Evolutionary conservation across 176 grass and related monocot species (phyloP).

Genomic region (Eleusine indica): DNA sequence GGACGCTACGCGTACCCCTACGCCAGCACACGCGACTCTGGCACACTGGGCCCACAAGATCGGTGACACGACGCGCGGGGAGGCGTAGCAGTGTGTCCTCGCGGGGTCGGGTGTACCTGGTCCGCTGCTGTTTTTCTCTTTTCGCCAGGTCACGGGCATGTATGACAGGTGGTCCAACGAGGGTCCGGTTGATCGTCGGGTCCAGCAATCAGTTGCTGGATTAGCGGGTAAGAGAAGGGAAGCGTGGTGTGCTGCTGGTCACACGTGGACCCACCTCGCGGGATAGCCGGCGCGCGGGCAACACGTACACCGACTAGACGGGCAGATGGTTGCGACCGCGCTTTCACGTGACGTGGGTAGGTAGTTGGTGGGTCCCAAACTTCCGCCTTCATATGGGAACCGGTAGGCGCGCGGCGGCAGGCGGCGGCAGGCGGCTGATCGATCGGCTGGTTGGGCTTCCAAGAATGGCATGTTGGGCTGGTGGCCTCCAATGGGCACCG

Average conservation of each 20-base stretch:
- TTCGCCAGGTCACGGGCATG: constrained; percentile 12
- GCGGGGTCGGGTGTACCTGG: constrained; percentile 19
- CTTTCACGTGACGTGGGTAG: constrained; percentile 37
- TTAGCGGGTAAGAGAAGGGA: neutral
- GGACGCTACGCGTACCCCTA: neutral
- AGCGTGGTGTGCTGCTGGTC: neutral
- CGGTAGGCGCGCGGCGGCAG: neutral
- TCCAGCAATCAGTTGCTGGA: constrained; percentile 9
- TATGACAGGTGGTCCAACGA: constrained; percentile 12
- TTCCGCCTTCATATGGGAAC: constrained; percentile 36
- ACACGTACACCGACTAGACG: neutral
- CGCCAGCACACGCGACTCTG: accelerated
- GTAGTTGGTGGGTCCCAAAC: neutral
- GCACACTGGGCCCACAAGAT: accelerated
- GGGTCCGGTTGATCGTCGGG: neutral
- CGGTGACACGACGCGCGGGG: neutral
- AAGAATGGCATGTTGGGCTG: neutral
- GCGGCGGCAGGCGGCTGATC: neutral
- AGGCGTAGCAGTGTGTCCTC: neutral
- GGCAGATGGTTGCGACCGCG: constrained; percentile 29
- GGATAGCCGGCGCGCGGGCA: constrained; percentile 1
- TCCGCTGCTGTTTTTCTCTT: neutral
- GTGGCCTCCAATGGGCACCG: neutral
- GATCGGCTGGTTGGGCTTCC: neutral
- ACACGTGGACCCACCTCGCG: neutral